Evolutionary conservation across 768 basidiomycete genomes (phyloP).

Genomic region (Termitomyces sp.): DNA sequence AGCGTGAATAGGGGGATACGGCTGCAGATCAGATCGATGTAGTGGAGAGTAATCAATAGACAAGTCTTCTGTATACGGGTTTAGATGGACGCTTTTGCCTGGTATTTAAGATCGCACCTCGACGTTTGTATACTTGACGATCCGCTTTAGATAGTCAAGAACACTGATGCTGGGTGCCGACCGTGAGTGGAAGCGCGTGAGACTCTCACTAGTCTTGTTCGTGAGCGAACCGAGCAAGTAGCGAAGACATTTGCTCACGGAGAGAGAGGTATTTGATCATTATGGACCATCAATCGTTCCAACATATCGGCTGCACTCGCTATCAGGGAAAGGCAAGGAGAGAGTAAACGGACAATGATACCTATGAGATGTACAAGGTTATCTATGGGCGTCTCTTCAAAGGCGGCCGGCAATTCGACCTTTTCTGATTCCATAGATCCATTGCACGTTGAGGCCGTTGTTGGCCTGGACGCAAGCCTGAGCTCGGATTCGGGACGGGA

Average conservation of each 20-base stretch:
- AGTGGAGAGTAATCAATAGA: slow-evolving; percentile 79
- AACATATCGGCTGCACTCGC: slow-evolving; percentile 84
- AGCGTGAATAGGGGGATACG: slow-evolving; percentile 87
- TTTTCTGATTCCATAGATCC: slow-evolving; percentile 79
- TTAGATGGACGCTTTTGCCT: not conserved
- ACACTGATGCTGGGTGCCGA: slow-evolving; percentile 85
- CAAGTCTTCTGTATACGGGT: slow-evolving; percentile 57
- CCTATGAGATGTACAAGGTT: slow-evolving; percentile 87
- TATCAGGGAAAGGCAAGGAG: slow-evolving; percentile 9
- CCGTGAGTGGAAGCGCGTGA: slow-evolving; percentile 96
- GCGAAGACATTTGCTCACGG: slow-evolving; percentile 51
- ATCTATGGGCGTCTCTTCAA: slow-evolving; percentile 83
- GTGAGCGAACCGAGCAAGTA: slow-evolving; percentile 12
- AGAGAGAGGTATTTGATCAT: slow-evolving; percentile 90
- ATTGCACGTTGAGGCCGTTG: slow-evolving; percentile 54
- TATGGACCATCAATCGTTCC: slow-evolving; percentile 89
- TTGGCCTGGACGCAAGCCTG: slow-evolving; percentile 14
- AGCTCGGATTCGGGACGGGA: slow-evolving; percentile 10
- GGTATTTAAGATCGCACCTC: slow-evolving; percentile 56
- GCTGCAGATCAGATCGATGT: slow-evolving; percentile 92
- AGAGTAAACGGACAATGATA: slow-evolving; percentile 29
- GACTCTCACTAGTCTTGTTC: slow-evolving; percentile 59
- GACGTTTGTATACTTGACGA: slow-evolving; percentile 92
- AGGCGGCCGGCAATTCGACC: slow-evolving; percentile 78
- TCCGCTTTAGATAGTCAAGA: slow-evolving; percentile 90